Evolutionary conservation across 495 filamentous ascomycete species (phyloP).

Genomic region (Trichoderma asperelloides): DNA sequence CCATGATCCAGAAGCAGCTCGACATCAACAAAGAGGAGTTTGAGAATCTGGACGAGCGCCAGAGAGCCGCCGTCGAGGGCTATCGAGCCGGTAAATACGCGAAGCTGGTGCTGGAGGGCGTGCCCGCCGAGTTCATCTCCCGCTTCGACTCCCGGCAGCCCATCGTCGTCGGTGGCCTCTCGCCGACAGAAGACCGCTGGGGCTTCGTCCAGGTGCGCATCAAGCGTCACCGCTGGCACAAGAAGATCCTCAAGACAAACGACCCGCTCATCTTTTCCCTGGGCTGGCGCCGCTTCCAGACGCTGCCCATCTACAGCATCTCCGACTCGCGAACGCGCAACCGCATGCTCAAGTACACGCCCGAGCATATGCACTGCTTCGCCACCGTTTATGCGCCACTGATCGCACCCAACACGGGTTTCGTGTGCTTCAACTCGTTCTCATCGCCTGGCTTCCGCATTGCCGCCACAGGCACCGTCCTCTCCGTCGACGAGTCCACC

Average conservation of each 20-base stretch:
- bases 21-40: conserved; percentile 93
- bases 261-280: conserved; percentile 95
- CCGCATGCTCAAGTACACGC: conserved; percentile 90
- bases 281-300: conserved; percentile 94
- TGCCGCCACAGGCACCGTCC: conserved; percentile 84
- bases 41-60: conserved; percentile 68
- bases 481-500: conserved; percentile 84
- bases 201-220: conserved; percentile 93
- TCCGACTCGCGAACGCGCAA: conserved; percentile 88
- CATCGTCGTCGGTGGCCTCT: conserved; percentile 80
- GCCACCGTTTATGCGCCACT: conserved; percentile 92
- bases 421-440: conserved; percentile 87
- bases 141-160: conserved; percentile 80
- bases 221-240: conserved; percentile 96
- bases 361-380: conserved; percentile 97
- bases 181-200: conserved; percentile 87
- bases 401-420: conserved; percentile 89
- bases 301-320: conserved; percentile 85
- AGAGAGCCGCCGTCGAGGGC: conserved; percentile 76
- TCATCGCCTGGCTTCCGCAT: conserved; percentile 87
- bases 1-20: conserved; percentile 84
- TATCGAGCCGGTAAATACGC: conserved; percentile 90
- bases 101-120: conserved; percentile 75
- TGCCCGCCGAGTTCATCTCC: conserved; percentile 85
- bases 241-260: conserved; percentile 96